Conservation (phyloP, 106 monocot species). For the Dendrobium nobile region DNA sequence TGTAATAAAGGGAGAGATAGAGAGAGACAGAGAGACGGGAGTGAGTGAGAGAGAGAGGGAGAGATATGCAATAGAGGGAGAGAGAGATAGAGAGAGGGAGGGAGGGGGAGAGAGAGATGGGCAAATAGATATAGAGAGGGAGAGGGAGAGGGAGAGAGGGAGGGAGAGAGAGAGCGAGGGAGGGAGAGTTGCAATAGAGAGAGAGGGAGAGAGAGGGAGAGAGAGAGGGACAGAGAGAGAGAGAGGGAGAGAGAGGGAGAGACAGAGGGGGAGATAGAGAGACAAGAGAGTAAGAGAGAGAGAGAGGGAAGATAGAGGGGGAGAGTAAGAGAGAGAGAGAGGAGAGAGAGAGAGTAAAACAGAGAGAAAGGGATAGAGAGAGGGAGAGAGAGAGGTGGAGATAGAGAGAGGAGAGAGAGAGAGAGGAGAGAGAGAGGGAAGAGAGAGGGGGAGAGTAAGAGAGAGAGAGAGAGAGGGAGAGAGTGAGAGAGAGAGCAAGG, state of each 20-base stretch:
- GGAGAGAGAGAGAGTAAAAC: no score
- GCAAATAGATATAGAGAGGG: neutral
- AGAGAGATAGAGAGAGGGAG: neutral
- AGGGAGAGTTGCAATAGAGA: no score
- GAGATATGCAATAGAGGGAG: neutral
- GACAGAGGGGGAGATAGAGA: neutral
- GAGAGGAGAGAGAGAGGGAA: no score
- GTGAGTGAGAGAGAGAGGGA: neutral
- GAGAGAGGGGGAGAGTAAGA: fast-evolving
- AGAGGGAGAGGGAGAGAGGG: neutral
- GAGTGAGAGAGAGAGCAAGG: no score
- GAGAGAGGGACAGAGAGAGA: neutral
- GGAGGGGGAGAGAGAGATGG: neutral
- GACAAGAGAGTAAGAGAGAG: neutral
- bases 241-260: neutral
- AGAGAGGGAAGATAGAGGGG: neutral
- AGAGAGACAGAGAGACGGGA: neutral
- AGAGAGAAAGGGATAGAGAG: no score
- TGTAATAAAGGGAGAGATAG: neutral
- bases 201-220: neutral
- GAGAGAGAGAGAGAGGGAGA: no score
- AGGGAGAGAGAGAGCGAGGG: no score
- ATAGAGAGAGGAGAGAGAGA: no score
- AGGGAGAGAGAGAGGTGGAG: no score
- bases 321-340: no score